phyloP scores from a whole-genome alignment of 352 stramenopile genomes.

The Thalassiosira livingstoniorum region DNA sequence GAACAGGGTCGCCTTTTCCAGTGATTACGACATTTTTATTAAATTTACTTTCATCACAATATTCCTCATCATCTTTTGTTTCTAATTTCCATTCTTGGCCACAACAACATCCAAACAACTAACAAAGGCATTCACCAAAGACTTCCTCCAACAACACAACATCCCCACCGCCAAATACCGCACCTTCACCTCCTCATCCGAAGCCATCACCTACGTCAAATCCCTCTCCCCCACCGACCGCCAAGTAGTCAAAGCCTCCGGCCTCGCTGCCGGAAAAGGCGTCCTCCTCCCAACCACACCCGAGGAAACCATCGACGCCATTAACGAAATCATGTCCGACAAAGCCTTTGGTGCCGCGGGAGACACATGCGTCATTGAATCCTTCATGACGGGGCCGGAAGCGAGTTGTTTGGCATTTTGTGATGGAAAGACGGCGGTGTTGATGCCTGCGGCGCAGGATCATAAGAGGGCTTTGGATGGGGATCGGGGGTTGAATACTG shows the following conservation, averaged over 20 bases:
- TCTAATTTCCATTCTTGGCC: no score
- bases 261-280: constrained; percentile 98
- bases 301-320: constrained; percentile 90
- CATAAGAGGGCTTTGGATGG: constrained; percentile 98
- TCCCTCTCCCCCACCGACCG: constrained; percentile 90
- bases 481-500: constrained; percentile 98
- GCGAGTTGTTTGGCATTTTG: constrained; percentile 97
- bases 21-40: no score
- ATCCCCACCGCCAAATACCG: constrained; percentile 98
- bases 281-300: constrained; percentile 96
- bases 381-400: constrained; percentile 97
- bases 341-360: constrained; percentile 95
- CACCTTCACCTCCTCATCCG: constrained; percentile 94
- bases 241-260: constrained; percentile 99
- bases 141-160: constrained; percentile 97
- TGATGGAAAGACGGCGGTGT: constrained; percentile 94
- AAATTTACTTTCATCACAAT: no score
- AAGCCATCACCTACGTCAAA: constrained; percentile 91
- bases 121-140: constrained; percentile 89
- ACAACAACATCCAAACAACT: constrained; percentile 1
- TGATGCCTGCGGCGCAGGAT: constrained; percentile 98
- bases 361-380: constrained; percentile 98
- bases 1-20: no score
- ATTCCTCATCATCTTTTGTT: no score
- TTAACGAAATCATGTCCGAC: constrained; percentile 97